Base-by-base conservation (phyloP, 441 rosid genomes). In the Euphorbia celastroides region DNA sequence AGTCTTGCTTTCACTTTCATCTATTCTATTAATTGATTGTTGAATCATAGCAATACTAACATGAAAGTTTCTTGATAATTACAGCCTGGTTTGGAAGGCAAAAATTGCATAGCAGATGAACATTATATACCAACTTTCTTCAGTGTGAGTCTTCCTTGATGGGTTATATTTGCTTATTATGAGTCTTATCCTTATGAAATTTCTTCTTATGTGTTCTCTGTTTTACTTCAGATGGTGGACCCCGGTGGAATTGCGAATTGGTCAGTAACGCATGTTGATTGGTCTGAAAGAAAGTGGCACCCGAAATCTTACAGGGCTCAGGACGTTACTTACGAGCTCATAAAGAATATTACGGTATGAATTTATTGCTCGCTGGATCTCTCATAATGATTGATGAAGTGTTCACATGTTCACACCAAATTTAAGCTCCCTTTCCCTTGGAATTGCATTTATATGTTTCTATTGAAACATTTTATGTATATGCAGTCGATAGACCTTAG, bases 271-370 rank as follows among this genome's bases (percentile, higher is more conserved):
- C 88, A 89, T 72, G 99, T 94, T 66, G 99, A 94, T 77, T 94
- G 99, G 99, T 94, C 98, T 17, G 98, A 94, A 79, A 84, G 93
- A 73, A 86, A 89, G 70, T 94, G 98, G 99, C 97, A 94, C 78
- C 98, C 99, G 23, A 94, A 88, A 75, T 83, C 91, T 8, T 94
- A 84, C 70, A 85, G 78, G 83, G 79, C 87, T 59, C 79, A 73
- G 14, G 99, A 94, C 79, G 68, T 89, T 55, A 78, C 86, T 6
- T 77, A 73, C 5, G 88, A 81, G 32, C 90, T 89, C 71, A 62
- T 94, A 69, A 79, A 69, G 78, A 91, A 88, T 72, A 80, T 94
- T 41, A 86, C 91, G 86, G 99, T 94, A 87, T 42, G 66, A 13
- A 57, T 54, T 63, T n/a, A n/a, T n/a, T n/a, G n/a, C n/a, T n/a